Conservation (phyloP, 2,329 filamentous ascomycete genomes). For the Pyrenophora tritici-repentis region DNA sequence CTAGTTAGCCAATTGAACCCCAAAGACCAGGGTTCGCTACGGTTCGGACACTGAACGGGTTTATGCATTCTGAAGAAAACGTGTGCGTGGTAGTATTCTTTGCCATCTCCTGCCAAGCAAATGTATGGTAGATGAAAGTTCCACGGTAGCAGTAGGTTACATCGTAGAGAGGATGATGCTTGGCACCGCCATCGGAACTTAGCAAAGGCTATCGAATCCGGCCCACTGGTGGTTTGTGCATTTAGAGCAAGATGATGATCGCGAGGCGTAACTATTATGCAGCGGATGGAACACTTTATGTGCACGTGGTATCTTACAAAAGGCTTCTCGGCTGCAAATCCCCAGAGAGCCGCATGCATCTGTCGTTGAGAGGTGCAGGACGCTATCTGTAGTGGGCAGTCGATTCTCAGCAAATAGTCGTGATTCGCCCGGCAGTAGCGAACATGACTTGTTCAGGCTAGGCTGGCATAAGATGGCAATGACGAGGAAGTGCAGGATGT, state of each 20-base stretch:
- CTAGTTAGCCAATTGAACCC: too few relatives aligned
- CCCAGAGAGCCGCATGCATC: constrained; percentile 13
- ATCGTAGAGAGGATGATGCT: constrained; percentile 4
- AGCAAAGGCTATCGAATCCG: neutral
- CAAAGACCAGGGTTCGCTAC: too few relatives aligned
- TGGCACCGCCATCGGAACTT: neutral
- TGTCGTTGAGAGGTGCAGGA: constrained; percentile 22
- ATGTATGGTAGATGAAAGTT: constrained; percentile 4
- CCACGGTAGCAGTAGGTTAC: constrained; percentile 1
- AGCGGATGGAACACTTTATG: neutral
- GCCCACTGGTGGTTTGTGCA: constrained; percentile 1
- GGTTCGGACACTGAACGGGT: too few relatives aligned
- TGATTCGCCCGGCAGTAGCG: constrained; percentile 30
- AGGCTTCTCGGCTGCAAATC: neutral
- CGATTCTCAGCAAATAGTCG: constrained; percentile 24
- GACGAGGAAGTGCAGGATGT: constrained; percentile 20
- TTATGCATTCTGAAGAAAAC: too few relatives aligned
- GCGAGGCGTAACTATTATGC: neutral
- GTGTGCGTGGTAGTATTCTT: neutral
- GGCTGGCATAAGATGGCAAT: constrained; percentile 20
- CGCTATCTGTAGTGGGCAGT: constrained; percentile 26
- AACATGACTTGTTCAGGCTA: constrained; percentile 27
- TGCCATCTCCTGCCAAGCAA: constrained; percentile 12
- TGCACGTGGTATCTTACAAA: constrained; percentile 12
- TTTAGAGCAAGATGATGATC: neutral